Evolutionary conservation across 1,284 basidiomycete species (phyloP).

Genomic region (Stygiomarasmius scandens): DNA sequence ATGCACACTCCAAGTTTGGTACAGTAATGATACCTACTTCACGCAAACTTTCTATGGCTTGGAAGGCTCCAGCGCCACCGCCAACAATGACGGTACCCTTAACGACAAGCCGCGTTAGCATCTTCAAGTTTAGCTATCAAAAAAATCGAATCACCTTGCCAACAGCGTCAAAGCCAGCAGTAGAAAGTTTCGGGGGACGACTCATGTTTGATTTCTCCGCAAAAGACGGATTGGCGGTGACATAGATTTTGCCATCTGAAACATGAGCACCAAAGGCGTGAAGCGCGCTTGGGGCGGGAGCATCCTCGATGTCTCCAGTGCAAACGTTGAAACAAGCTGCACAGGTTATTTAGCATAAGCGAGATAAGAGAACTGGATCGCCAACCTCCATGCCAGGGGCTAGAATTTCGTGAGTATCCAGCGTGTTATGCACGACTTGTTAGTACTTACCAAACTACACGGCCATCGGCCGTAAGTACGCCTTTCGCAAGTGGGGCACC

Average conservation of each 20-base stretch:
- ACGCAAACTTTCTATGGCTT: slow-evolving; percentile 82
- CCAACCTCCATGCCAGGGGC: slow-evolving; percentile 89
- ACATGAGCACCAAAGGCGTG: slow-evolving; percentile 80
- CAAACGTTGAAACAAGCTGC: slow-evolving; percentile 87
- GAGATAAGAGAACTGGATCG: slow-evolving; percentile 6
- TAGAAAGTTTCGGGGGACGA: slow-evolving; percentile 56
- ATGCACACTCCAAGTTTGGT: not conserved
- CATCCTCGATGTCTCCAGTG: slow-evolving; percentile 68
- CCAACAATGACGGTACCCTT: slow-evolving; percentile 85
- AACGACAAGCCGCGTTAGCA: not conserved
- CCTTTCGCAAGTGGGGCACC: slow-evolving; percentile 86
- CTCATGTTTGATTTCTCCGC: slow-evolving; percentile 74
- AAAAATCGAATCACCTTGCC: slow-evolving; percentile 22
- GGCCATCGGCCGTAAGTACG: slow-evolving; percentile 77
- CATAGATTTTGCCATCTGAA: slow-evolving; percentile 77
- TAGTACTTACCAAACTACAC: slow-evolving; percentile 75
- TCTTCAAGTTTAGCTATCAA: not conserved
- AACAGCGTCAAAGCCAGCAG: slow-evolving; percentile 39
- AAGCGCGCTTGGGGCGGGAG: slow-evolving; percentile 72
- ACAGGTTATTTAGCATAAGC: slow-evolving; percentile 4
- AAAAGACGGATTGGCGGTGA: slow-evolving; percentile 72
- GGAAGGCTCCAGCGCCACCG: slow-evolving; percentile 83
- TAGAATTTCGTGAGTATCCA: slow-evolving; percentile 24
- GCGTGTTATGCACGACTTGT: not conserved
- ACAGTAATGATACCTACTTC: slow-evolving; percentile 52